Conservation (phyloP, 495 filamentous ascomycete genomes). For the Poronia punctata region DNA sequence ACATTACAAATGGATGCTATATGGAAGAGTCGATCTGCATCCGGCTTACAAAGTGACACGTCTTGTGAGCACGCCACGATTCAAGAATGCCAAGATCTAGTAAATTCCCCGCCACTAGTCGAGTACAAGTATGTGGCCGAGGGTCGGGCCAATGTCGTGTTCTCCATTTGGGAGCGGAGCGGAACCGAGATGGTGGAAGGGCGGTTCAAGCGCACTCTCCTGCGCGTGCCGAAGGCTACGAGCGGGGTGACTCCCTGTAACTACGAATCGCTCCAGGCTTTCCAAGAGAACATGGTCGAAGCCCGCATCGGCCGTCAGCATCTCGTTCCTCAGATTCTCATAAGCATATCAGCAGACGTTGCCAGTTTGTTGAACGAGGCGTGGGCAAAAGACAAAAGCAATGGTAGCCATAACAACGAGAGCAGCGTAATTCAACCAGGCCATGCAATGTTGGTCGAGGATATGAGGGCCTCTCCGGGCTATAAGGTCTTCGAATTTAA, state of each 20-base stretch:
- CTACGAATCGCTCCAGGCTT: constrained; percentile 48
- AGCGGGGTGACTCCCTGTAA: constrained; percentile 43
- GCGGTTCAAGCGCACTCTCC: constrained; percentile 43
- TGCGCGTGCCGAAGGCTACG: constrained; percentile 59
- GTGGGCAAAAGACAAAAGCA: constrained; percentile 13
- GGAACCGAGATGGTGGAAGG: constrained; percentile 8
- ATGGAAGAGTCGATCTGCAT: constrained; percentile 19
- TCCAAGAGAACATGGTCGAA: constrained; percentile 51
- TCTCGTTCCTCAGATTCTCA: constrained; percentile 54
- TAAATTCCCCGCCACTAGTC: constrained; percentile 13
- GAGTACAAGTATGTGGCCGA: constrained; percentile 42
- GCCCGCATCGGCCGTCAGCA: constrained; percentile 52
- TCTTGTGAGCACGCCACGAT: constrained; percentile 3
- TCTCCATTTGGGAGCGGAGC: constrained; percentile 42
- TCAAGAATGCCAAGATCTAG: constrained; percentile 14
- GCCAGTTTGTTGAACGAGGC: constrained; percentile 24
- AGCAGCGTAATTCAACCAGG: constrained; percentile 54
- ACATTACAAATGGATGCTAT: no score
- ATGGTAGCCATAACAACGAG: no score
- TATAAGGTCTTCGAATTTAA: constrained; percentile 71
- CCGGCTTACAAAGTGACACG: constrained; percentile 13
- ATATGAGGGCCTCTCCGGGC: constrained; percentile 55
- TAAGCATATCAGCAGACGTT: constrained; percentile 42
- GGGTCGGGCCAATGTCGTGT: constrained; percentile 68
- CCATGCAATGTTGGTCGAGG: constrained; percentile 67